A percentile compares a stretch with the other conserved stretches of the same genome.
Evolutionary conservation across 1,284 basidiomycete genomes (phyloP).

Genomic region (Exobasidium cylindrosporum): DNA sequence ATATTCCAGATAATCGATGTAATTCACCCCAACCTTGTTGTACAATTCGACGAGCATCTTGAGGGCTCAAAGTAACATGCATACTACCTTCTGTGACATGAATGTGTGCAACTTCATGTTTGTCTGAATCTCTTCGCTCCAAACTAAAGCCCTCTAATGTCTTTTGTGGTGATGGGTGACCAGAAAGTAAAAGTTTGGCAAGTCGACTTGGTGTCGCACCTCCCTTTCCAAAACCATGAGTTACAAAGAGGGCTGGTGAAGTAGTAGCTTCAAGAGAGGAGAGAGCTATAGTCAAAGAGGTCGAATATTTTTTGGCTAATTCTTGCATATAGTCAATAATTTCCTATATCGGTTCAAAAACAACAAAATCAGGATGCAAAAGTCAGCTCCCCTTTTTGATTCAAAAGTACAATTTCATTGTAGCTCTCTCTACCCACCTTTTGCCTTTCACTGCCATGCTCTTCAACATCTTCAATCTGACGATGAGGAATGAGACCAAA

Average conservation of each 20-base stretch:
- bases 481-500: slow-evolving; percentile 18
- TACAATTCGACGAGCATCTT: slow-evolving; percentile 26
- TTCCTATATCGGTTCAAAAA: not conserved
- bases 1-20: slow-evolving; percentile 31
- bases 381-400: no score
- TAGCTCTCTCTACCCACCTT: not conserved
- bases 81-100: slow-evolving; percentile 32
- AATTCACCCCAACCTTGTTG: slow-evolving; percentile 33
- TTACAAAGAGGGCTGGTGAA: slow-evolving; percentile 9
- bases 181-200: slow-evolving; percentile 6
- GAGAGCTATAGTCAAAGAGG: not conserved
- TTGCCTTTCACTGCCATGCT: not conserved
- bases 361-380: not conserved
- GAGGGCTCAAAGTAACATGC: slow-evolving; percentile 29
- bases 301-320: not conserved
- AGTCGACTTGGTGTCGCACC: not conserved
- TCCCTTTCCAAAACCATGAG: not conserved
- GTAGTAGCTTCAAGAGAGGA: slow-evolving; percentile 10
- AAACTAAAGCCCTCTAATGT: not conserved
- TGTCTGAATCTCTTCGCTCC: not conserved
- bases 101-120: slow-evolving; percentile 29
- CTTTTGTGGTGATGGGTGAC: slow-evolving; percentile 2
- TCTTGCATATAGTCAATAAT: slow-evolving; percentile 9
- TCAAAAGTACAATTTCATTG: not conserved
- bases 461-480: slow-evolving; percentile 9